Percentiles rank a stretch among this genome's conserved stretches.
These are phyloP conservation scores for Massarina eburnea DNA, from an alignment of 2,329 filamentous ascomycete genomes.

Conservation along the genomic window DNA sequence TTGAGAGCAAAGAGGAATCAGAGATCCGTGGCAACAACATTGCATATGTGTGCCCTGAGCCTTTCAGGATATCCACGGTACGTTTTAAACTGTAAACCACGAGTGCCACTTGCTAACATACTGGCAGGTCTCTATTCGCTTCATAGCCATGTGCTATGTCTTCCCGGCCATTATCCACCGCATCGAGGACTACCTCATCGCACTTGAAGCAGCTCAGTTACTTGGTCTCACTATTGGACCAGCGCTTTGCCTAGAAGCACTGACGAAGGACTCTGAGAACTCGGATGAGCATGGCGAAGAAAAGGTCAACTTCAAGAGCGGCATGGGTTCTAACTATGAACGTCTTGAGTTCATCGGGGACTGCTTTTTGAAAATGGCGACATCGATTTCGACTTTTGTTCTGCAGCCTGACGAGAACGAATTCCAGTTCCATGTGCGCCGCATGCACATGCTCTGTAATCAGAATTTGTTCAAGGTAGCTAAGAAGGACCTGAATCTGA, in stretches of 20 bases:
- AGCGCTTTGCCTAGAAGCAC: slow-evolving; percentile 76
- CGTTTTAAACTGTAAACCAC: slow-evolving; percentile 36
- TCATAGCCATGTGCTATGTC: slow-evolving; percentile 72
- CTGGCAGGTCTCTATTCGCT: slow-evolving; percentile 64
- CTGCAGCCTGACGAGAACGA: slow-evolving; percentile 77
- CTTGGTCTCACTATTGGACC: slow-evolving; percentile 67
- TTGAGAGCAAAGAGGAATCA: slow-evolving; percentile 56
- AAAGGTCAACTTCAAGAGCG: slow-evolving; percentile 73
- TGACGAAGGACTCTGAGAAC: slow-evolving; percentile 91
- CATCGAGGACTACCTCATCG: slow-evolving; percentile 79
- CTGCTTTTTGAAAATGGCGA: slow-evolving; percentile 93
- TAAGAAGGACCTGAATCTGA: slow-evolving; percentile 54
- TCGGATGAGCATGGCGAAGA: slow-evolving; percentile 70
- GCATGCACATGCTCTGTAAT: slow-evolving; percentile 92
- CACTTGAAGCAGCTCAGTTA: slow-evolving; percentile 69
- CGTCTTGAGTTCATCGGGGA: slow-evolving; percentile 92
- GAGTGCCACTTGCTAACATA: background rate
- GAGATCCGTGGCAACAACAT: slow-evolving; percentile 52
- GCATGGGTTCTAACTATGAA: slow-evolving; percentile 95
- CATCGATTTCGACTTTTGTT: slow-evolving; percentile 82
- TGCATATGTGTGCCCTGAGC: slow-evolving; percentile 75
- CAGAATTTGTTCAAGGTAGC: slow-evolving; percentile 82
- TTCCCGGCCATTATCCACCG: slow-evolving; percentile 85
- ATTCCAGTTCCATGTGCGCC: slow-evolving; percentile 82
- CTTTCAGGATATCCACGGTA: slow-evolving; percentile 74